Evolutionary conservation across 352 stramenopile species (phyloP).

Genomic region (Phytophthora sp.): DNA sequence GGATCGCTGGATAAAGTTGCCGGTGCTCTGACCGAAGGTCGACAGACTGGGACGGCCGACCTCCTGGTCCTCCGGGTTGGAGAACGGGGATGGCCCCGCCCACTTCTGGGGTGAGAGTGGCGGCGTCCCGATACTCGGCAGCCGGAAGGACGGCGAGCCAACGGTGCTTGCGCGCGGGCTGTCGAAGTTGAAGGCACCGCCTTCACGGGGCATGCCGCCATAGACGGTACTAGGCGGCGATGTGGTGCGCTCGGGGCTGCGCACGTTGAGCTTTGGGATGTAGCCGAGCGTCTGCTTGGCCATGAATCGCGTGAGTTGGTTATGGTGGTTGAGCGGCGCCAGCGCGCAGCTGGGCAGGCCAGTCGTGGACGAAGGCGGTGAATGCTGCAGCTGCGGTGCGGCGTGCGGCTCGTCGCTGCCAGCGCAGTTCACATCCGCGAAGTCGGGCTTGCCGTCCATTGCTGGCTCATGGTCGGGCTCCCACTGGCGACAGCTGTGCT

Average conservation of each 20-base stretch:
- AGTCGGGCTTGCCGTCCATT: conserved; percentile 26
- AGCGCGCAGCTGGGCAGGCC: conserved; percentile 15
- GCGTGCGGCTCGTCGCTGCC: conserved; percentile 1
- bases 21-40: conserved; percentile 19
- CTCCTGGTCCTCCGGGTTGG: conserved; percentile 26
- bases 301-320: conserved; percentile 65
- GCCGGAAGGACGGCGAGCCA: conserved; percentile 50
- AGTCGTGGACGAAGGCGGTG: background rate
- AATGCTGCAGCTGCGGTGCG: conserved; percentile 7
- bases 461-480: conserved; percentile 41
- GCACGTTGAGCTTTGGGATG: conserved; percentile 53
- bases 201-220: conserved; percentile 1
- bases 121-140: conserved; percentile 53
- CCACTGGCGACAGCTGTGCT: conserved; percentile 29
- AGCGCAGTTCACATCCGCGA: conserved; percentile 9
- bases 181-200: conserved; percentile 30
- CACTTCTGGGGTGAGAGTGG: conserved; percentile 58
- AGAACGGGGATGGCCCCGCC: conserved; percentile 26
- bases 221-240: conserved; percentile 29
- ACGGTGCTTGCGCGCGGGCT: conserved; percentile 23
- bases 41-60: conserved; percentile 30
- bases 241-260: conserved; percentile 31
- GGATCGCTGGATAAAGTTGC: conserved; percentile 37
- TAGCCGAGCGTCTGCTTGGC: conserved; percentile 69
- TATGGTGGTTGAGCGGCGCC: conserved; percentile 52